phyloP scores from a whole-genome alignment of 2,329 filamentous ascomycete species.

The Chaetomium sp. region DNA sequence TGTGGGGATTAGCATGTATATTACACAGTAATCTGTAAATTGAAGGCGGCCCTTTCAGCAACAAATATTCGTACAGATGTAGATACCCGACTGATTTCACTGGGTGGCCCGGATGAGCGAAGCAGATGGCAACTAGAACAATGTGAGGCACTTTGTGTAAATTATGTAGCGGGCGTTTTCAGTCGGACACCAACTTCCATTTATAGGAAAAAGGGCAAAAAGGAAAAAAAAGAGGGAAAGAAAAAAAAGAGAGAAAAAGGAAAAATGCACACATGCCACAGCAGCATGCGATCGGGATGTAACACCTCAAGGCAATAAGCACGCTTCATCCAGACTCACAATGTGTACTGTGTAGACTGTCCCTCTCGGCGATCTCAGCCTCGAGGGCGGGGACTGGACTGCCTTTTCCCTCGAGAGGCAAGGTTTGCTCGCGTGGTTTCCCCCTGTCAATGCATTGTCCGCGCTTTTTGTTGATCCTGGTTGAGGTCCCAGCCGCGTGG shows the following conservation, averaged over 20 bases:
- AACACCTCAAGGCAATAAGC: background rate
- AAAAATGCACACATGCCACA: background rate
- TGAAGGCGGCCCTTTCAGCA: background rate
- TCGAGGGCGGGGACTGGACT: background rate
- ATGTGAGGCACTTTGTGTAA: background rate
- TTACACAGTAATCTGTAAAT: constrained; percentile 11
- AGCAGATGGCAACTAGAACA: background rate
- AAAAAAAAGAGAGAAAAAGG: too few species aligned
- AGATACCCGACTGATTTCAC: background rate
- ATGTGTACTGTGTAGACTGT: too few species aligned
- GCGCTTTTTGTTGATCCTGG: background rate
- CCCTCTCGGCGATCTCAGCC: background rate
- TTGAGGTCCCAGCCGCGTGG: background rate
- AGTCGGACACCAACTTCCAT: too few species aligned
- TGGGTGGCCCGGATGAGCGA: background rate
- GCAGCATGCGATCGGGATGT: background rate
- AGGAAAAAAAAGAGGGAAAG: too few species aligned
- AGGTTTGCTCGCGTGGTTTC: background rate
- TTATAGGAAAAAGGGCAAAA: too few species aligned
- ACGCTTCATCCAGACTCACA: background rate
- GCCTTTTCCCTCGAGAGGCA: background rate
- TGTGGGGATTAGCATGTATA: constrained; percentile 11
- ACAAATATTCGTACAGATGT: background rate
- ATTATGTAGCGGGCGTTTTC: too few species aligned
- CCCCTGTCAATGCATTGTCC: background rate